Percentiles rank a stretch among this genome's conserved stretches.
phyloP scores from a whole-genome alignment of 495 filamentous ascomycete species.

The Penicillium bovifimosum region DNA sequence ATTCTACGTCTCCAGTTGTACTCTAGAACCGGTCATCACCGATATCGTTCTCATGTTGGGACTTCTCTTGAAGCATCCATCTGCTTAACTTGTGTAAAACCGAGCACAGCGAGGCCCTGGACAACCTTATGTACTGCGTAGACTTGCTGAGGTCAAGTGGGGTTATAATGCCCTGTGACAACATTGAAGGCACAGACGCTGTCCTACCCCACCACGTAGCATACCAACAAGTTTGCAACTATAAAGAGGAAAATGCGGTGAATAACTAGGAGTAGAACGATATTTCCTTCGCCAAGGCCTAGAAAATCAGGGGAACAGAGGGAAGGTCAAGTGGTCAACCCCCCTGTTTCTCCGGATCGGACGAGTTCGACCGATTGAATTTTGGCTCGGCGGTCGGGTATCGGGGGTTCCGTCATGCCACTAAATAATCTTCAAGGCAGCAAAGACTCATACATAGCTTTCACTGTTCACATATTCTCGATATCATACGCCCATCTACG shows the following conservation, averaged over 20 bases:
- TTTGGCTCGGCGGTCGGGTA: conserved; percentile 2
- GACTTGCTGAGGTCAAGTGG: not conserved
- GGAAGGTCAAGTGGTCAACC: not conserved
- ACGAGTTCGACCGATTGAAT: conserved; percentile 4
- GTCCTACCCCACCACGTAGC: not conserved
- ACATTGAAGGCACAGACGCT: not conserved
- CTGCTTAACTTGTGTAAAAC: conserved; percentile 1
- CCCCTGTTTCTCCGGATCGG: not conserved
- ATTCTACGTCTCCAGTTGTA: not conserved
- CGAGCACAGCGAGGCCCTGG: not conserved
- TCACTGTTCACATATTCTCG: not conserved
- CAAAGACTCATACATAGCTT: too few relatives aligned
- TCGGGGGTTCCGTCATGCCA: conserved; percentile 1
- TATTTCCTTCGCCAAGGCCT: not conserved
- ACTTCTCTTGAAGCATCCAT: conserved; percentile 9
- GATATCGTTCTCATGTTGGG: not conserved
- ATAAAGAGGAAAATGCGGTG: not conserved
- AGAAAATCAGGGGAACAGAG: not conserved
- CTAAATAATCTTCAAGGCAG: conserved; percentile 1
- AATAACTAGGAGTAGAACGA: too few relatives aligned
- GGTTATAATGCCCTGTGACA: not conserved
- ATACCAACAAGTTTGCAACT: not conserved
- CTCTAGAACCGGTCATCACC: not conserved
- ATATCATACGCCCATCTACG: not conserved
- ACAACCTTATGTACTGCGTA: not conserved